These are phyloP conservation scores for Brassica balearica DNA, from an alignment of 441 rosid species.

Conservation along the genomic window DNA sequence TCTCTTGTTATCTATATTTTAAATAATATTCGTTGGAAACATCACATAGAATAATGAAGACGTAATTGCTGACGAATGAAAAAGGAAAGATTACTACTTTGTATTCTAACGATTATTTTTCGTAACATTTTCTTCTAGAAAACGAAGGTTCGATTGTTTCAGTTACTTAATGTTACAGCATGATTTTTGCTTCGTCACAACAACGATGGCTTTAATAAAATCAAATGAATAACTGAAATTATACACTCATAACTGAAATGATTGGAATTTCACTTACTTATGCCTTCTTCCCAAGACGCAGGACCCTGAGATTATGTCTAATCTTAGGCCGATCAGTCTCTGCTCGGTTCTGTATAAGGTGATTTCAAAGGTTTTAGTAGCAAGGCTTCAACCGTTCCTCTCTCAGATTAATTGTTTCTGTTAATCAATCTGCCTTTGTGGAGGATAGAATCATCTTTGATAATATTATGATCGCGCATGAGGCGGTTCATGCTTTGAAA, in stretches of 20 bases:
- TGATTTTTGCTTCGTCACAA: not conserved
- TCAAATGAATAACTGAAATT: not conserved
- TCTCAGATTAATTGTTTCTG: too few species aligned
- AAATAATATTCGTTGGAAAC: not conserved
- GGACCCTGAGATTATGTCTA: too few species aligned
- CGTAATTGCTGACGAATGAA: slow-evolving; percentile 9
- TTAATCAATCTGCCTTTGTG: too few species aligned
- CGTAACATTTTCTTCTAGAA: not conserved
- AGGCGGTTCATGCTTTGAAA: too few species aligned
- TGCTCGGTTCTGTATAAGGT: too few species aligned
- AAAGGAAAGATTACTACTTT: not conserved
- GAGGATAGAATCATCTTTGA: too few species aligned
- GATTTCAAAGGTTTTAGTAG: too few species aligned
- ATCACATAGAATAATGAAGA: not conserved
- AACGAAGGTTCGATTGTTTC: slow-evolving; percentile 25
- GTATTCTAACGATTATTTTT: not conserved
- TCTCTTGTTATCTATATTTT: not conserved
- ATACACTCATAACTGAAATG: not conserved
- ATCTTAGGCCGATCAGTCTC: too few species aligned
- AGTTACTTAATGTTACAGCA: slow-evolving; percentile 15
- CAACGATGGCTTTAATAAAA: slow-evolving; percentile 1
- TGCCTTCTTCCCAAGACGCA: too few species aligned
- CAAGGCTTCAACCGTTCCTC: too few species aligned
- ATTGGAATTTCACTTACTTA: too few species aligned
- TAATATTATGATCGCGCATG: too few species aligned